Conservation (phyloP, 2,329 filamentous ascomycete genomes). For the Fusarium miscanthi region DNA sequence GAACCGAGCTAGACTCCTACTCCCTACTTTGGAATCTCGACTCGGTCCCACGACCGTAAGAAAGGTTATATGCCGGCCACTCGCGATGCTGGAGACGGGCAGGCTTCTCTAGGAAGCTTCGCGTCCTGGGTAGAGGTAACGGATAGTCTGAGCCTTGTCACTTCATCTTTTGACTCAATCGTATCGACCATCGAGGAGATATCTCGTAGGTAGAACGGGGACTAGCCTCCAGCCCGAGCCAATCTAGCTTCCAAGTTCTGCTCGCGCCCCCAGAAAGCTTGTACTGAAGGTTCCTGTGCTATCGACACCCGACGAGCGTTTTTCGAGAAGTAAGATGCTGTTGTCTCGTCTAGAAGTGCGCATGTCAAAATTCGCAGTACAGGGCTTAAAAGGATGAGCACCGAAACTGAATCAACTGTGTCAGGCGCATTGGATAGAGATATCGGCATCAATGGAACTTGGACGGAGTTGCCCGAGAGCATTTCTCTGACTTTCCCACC, state of each 20-base stretch:
- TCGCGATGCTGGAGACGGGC: constrained; percentile 18
- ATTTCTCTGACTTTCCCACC: constrained; percentile 7
- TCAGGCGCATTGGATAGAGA: neutral
- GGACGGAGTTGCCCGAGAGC: neutral
- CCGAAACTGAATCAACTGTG: neutral
- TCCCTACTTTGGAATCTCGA: constrained; percentile 55
- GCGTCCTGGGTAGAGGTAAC: constrained; percentile 60
- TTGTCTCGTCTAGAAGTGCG: neutral
- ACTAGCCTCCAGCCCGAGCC: neutral
- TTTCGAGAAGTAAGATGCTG: constrained; percentile 9
- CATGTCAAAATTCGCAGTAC: neutral
- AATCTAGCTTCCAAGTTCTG: constrained; percentile 34
- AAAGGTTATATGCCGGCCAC: constrained; percentile 22
- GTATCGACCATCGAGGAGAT: constrained; percentile 22
- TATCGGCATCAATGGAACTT: neutral
- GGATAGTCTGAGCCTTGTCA: constrained; percentile 56
- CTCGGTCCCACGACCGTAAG: constrained; percentile 42
- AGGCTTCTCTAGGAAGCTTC: constrained; percentile 52
- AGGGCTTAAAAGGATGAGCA: neutral
- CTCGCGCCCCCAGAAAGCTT: constrained; percentile 17
- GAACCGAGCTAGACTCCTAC: constrained; percentile 51
- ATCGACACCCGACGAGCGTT: constrained; percentile 26
- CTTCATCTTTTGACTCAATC: constrained; percentile 17
- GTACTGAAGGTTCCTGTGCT: neutral
- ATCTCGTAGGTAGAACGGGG: constrained; percentile 22